Conservation (phyloP, 169 alveolate genomes). For the Babesia gibsoni region DNA sequence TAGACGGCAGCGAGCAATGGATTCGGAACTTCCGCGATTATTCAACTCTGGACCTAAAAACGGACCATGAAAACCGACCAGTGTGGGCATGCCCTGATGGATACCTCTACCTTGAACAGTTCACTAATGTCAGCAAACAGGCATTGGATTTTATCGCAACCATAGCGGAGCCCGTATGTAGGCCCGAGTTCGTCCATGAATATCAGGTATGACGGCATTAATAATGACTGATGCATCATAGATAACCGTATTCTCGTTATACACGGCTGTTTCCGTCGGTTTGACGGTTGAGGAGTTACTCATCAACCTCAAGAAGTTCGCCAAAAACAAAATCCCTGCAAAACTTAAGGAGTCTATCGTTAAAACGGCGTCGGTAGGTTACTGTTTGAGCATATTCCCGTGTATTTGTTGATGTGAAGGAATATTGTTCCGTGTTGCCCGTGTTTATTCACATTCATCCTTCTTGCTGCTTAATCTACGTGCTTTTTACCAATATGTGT, state of each 20-base stretch:
- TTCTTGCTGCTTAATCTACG: neutral
- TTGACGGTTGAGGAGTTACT: slow-evolving; percentile 90
- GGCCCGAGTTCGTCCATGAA: slow-evolving; percentile 97
- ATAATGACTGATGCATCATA: neutral
- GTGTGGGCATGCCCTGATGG: slow-evolving; percentile 91
- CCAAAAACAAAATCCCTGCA: slow-evolving; percentile 87
- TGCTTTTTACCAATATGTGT: neutral
- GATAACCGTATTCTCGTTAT: slow-evolving; percentile 84
- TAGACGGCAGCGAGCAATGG: slow-evolving; percentile 76
- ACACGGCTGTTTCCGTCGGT: slow-evolving; percentile 97
- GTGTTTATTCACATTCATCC: neutral
- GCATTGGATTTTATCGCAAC: slow-evolving; percentile 96
- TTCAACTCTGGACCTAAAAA: slow-evolving; percentile 73
- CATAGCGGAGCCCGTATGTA: slow-evolving; percentile 96
- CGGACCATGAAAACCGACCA: slow-evolving; percentile 81
- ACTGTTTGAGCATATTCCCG: neutral
- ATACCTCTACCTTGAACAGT: slow-evolving; percentile 76
- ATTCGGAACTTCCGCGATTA: slow-evolving; percentile 81
- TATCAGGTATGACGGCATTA: slow-evolving; percentile 72
- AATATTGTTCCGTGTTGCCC: neutral
- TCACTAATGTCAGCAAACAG: slow-evolving; percentile 79
- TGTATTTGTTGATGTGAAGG: neutral
- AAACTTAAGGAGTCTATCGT: slow-evolving; percentile 80
- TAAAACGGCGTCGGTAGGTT: slow-evolving; percentile 74
- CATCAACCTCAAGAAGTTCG: slow-evolving; percentile 84